phyloP scores from a whole-genome alignment of 2,329 filamentous ascomycete genomes.

The Penicillium italicum region DNA sequence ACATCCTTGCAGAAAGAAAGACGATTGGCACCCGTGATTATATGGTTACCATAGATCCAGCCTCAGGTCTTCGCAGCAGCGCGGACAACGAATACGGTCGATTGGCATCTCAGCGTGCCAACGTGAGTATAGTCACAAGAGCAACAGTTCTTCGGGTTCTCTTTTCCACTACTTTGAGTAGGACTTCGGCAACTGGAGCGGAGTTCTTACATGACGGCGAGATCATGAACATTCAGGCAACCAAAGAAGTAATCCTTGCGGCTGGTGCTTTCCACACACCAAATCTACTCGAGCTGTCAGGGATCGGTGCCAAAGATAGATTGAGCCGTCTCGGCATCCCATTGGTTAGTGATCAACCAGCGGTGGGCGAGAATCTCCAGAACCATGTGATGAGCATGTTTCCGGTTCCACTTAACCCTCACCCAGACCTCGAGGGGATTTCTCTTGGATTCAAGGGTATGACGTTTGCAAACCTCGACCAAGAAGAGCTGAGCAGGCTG shows the following conservation, averaged over 20 bases:
- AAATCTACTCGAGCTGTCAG: conserved; percentile 51
- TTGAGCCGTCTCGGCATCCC: conserved; percentile 42
- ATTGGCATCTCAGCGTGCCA: background rate
- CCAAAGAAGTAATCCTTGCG: conserved; percentile 44
- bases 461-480: conserved; percentile 5
- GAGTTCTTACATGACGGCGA: conserved; percentile 3
- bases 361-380: conserved; percentile 45
- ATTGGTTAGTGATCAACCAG: conserved; percentile 45
- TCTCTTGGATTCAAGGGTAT: conserved; percentile 10
- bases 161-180: background rate
- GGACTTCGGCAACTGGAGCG: conserved; percentile 1
- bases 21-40: conserved; percentile 12
- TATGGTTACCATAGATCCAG: conserved; percentile 14
- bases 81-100: conserved; percentile 14
- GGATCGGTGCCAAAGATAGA: conserved; percentile 43
- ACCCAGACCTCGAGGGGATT: background rate
- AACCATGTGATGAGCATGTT: conserved; percentile 27
- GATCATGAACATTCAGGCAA: conserved; percentile 2
- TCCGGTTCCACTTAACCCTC: conserved; percentile 5
- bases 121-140: conserved; percentile 15
- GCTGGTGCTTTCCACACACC: conserved; percentile 41
- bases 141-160: conserved; percentile 11
- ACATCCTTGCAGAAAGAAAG: conserved; percentile 7
- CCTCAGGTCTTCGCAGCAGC: conserved; percentile 15
- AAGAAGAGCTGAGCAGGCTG: conserved; percentile 5